Percentiles rank a stretch among this genome's conserved stretches.
Evolutionary conservation across 208 protist species (phyloP).

Genomic region (Blechomonas ayalai): DNA sequence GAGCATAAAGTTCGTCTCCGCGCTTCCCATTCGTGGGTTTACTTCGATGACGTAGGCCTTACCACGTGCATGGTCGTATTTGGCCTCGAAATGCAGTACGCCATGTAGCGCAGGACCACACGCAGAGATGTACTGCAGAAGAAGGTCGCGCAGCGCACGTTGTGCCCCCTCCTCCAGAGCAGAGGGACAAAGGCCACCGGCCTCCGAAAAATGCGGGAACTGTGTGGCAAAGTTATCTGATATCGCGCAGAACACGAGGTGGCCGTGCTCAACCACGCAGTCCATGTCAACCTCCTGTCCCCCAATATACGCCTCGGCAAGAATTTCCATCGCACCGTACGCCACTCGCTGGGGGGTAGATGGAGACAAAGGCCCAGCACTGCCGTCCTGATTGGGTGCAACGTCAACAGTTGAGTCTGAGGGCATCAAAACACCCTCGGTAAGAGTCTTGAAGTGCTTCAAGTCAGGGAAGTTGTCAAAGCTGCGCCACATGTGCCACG

Average conservation of each 20-base stretch:
- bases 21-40: slow-evolving; percentile 77
- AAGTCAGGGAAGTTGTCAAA: slow-evolving; percentile 34
- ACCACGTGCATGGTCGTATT: slow-evolving; percentile 47
- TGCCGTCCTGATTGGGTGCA: too few relatives aligned
- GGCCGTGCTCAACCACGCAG: slow-evolving; percentile 54
- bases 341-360: neutral
- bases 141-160: slow-evolving; percentile 28
- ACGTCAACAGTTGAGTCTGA: neutral
- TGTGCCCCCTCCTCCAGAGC: slow-evolving; percentile 13
- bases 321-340: slow-evolving; percentile 15
- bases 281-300: slow-evolving; percentile 81
- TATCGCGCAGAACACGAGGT: slow-evolving; percentile 50
- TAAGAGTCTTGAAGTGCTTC: slow-evolving; percentile 30
- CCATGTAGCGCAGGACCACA: slow-evolving; percentile 32
- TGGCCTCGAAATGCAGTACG: slow-evolving; percentile 80
- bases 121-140: slow-evolving; percentile 26
- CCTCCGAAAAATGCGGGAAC: slow-evolving; percentile 66
- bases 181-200: slow-evolving; percentile 55
- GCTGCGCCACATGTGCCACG: slow-evolving; percentile 25
- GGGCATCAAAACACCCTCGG: neutral
- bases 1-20: slow-evolving; percentile 68
- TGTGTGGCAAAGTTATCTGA: slow-evolving; percentile 65
- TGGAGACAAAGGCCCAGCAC: neutral
- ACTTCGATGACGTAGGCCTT: slow-evolving; percentile 71
- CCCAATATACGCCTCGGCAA: slow-evolving; percentile 73